Conservation (phyloP, 768 basidiomycete genomes). For the Mycena metata region DNA sequence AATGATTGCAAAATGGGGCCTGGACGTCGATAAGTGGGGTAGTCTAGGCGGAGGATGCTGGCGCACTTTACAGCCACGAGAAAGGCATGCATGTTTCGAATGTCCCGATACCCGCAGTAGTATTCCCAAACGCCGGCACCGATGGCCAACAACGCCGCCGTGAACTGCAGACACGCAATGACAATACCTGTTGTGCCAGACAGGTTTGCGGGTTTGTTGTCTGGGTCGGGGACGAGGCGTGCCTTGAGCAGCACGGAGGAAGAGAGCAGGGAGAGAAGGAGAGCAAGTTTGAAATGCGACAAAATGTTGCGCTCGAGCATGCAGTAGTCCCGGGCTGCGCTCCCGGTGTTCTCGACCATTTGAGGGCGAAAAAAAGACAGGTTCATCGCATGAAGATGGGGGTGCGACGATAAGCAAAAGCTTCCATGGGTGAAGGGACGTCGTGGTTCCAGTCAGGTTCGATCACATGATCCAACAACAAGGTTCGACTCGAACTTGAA, state of each 20-base stretch:
- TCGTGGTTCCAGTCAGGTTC: no score
- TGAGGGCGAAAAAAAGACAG: background rate
- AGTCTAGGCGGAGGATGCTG: background rate
- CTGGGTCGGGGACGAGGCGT: constrained; percentile 65
- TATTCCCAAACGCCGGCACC: constrained; percentile 78
- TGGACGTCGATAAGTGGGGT: constrained; percentile 41
- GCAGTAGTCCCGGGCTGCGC: constrained; percentile 75
- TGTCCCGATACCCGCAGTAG: constrained; percentile 66
- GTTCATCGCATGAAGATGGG: background rate
- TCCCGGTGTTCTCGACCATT: constrained; percentile 24
- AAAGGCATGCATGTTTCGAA: constrained; percentile 72
- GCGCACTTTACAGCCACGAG: constrained; percentile 66
- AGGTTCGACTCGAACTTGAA: background rate
- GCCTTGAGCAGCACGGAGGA: constrained; percentile 73
- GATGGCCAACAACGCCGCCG: constrained; percentile 67
- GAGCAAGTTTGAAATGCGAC: constrained; percentile 74
- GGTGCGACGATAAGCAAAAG: background rate
- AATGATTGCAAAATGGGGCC: constrained; percentile 68
- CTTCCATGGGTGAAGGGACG: background rate
- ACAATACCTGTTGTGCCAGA: constrained; percentile 53
- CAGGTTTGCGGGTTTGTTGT: constrained; percentile 38
- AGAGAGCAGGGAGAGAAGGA: constrained; percentile 73
- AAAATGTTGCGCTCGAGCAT: constrained; percentile 86
- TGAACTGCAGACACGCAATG: constrained; percentile 66
- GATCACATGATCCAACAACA: no score